A percentile compares a stretch with the other conserved stretches of the same genome.
phyloP scores from a whole-genome alignment of 352 stramenopile genomes.

The Phytophthora hibernalis region DNA sequence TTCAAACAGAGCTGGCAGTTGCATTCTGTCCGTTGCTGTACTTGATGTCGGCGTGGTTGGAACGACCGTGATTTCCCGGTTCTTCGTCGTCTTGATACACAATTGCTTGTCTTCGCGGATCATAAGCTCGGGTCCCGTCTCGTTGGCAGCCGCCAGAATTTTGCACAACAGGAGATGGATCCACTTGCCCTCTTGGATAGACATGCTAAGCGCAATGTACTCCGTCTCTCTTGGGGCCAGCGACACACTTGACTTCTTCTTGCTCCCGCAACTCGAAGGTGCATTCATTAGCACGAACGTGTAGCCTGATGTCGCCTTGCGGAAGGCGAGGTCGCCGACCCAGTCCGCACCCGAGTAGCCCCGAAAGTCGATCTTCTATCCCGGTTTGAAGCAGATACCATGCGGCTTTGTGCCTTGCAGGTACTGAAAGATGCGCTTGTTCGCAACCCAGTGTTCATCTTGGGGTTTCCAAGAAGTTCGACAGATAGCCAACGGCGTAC shows the following conservation, averaged over 20 bases:
- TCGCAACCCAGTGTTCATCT: no score
- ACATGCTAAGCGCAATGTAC: background rate
- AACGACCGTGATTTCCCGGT: constrained; percentile 27
- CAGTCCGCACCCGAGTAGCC: constrained; percentile 25
- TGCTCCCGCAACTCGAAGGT: no score
- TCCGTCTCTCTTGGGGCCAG: background rate
- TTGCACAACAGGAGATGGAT: background rate
- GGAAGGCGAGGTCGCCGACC: background rate
- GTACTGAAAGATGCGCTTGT: no score
- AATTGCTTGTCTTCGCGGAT: constrained; percentile 15
- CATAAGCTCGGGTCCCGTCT: background rate
- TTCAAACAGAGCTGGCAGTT: no score
- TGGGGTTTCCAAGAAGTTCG: no score
- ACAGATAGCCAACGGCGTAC: no score
- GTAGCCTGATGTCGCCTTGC: no score
- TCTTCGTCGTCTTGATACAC: constrained; percentile 24
- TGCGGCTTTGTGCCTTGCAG: no score
- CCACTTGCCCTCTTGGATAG: background rate
- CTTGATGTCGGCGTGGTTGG: constrained; percentile 44
- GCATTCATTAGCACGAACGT: no score
- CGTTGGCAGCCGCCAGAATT: background rate
- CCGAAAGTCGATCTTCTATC: constrained; percentile 11
- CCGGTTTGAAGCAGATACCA: constrained; percentile 12
- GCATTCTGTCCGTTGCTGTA: no score
- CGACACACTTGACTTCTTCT: background rate